A percentile compares a stretch with the other conserved stretches of the same genome.
Conservation (phyloP, 2,329 filamentous ascomycete species). For the Exophiala oligosperma region DNA sequence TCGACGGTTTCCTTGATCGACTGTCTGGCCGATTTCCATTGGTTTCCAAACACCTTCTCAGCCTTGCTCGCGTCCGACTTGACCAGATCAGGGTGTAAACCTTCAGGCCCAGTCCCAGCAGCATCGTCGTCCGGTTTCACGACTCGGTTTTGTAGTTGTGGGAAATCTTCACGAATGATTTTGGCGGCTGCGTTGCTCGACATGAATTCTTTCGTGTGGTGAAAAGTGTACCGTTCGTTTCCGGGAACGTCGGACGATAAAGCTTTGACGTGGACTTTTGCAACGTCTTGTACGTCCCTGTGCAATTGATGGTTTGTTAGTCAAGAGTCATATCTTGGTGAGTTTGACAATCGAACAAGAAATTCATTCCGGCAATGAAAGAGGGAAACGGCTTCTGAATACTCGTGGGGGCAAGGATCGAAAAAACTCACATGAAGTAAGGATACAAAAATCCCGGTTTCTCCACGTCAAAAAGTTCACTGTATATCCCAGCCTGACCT, state of each 20-base stretch:
- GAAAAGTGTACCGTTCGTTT: constrained; percentile 11
- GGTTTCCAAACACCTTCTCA: constrained; percentile 11
- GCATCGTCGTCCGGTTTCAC: constrained; percentile 2
- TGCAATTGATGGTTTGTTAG: neutral
- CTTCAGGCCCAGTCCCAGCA: neutral
- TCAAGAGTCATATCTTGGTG: neutral
- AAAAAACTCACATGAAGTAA: constrained; percentile 7
- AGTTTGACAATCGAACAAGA: too few species aligned
- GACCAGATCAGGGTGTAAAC: neutral
- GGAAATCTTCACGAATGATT: constrained; percentile 10
- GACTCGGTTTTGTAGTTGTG: constrained; percentile 6
- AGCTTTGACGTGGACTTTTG: constrained; percentile 9
- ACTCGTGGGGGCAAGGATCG: neutral
- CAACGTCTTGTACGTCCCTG: constrained; percentile 14
- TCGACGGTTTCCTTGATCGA: constrained; percentile 12
- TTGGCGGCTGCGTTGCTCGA: neutral
- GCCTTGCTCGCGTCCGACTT: constrained; percentile 9
- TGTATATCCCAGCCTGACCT: constrained; percentile 10
- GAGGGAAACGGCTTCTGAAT: too few species aligned
- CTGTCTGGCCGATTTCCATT: constrained; percentile 9
- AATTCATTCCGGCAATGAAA: too few species aligned
- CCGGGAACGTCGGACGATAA: constrained; percentile 7
- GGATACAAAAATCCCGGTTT: constrained; percentile 10
- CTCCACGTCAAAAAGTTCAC: constrained; percentile 8
- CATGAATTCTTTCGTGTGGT: constrained; percentile 10